Percentiles rank a stretch among this genome's conserved stretches.
These are phyloP conservation scores for Tardiomyces digboiensis DNA, from an alignment of 1,139 yeast species.

Conservation along the genomic window DNA sequence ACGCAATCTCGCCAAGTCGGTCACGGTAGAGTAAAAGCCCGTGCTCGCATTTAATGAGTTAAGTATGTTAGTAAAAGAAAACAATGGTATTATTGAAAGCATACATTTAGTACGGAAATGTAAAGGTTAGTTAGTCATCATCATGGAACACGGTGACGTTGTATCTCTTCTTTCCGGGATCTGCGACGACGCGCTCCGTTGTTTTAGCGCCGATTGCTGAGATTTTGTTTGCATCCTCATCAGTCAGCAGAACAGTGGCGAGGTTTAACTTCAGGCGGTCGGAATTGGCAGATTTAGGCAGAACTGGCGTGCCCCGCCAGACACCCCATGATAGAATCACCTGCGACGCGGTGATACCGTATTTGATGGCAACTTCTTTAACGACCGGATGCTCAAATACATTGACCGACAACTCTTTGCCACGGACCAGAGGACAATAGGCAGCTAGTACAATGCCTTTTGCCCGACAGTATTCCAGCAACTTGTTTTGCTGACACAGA, in stretches of 20 bases:
- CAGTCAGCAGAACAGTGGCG: constrained; percentile 38
- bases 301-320: constrained; percentile 52
- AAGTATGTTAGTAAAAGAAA: not conserved
- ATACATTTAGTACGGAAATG: too few relatives aligned
- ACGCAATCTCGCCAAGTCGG: constrained; percentile 96
- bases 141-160: too few relatives aligned
- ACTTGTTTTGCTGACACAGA: constrained; percentile 55
- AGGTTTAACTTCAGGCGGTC: constrained; percentile 28
- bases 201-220: constrained; percentile 10
- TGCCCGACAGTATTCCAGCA: constrained; percentile 42
- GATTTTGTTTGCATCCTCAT: constrained; percentile 39
- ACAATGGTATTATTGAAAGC: too few relatives aligned
- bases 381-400: constrained; percentile 39
- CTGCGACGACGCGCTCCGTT: constrained; percentile 14
- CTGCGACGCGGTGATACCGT: constrained; percentile 36
- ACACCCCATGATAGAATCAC: constrained; percentile 63
- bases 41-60: not conserved
- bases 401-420: constrained; percentile 20
- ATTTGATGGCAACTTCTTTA: constrained; percentile 41
- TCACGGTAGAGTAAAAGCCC: constrained; percentile 77
- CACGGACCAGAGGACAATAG: constrained; percentile 59
- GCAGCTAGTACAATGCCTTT: constrained; percentile 56
- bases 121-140: too few relatives aligned
- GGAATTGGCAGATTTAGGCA: constrained; percentile 60
- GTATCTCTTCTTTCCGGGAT: too few relatives aligned